phyloP scores from a whole-genome alignment of 305 asterid genomes.

The Salvia sclarea region DNA sequence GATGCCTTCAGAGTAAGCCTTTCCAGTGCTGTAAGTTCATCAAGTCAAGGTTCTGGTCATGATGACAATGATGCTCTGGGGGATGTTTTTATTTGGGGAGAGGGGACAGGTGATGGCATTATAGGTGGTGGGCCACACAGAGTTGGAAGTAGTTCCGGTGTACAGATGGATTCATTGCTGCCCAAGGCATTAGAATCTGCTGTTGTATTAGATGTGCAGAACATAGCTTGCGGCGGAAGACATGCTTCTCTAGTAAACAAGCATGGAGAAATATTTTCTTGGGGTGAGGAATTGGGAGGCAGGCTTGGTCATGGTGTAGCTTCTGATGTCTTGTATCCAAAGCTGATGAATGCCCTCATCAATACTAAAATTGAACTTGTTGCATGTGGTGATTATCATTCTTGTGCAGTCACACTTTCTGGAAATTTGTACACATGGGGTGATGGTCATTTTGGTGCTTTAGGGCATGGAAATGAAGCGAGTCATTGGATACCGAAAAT shows the following conservation, averaged over 20 bases:
- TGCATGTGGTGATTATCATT: constrained; percentile 89
- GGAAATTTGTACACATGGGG: constrained; percentile 98
- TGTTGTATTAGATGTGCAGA: constrained; percentile 71
- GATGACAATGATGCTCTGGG: constrained; percentile 78
- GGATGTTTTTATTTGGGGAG: constrained; percentile 82
- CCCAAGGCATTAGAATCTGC: constrained; percentile 82
- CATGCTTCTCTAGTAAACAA: constrained; percentile 73
- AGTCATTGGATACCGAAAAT: constrained; percentile 92
- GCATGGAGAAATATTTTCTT: constrained; percentile 73
- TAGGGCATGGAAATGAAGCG: constrained; percentile 92
- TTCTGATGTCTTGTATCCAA: constrained; percentile 82
- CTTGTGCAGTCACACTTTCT: constrained; percentile 84
- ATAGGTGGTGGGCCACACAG: constrained; percentile 64
- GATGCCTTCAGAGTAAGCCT: constrained; percentile 84
- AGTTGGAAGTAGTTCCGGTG: constrained; percentile 48
- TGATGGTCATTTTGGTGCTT: constrained; percentile 82
- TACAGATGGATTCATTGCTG: constrained; percentile 57
- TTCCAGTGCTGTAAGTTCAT: constrained; percentile 86
- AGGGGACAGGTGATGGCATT: constrained; percentile 67
- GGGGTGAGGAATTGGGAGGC: constrained; percentile 77
- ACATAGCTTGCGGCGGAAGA: constrained; percentile 71
- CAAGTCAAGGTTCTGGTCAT: constrained; percentile 87
- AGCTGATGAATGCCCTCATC: constrained; percentile 76
- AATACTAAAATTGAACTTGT: constrained; percentile 78
- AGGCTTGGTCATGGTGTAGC: constrained; percentile 84